Conservation (phyloP, 2,329 filamentous ascomycete species). For the Fusarium verrucosum region DNA sequence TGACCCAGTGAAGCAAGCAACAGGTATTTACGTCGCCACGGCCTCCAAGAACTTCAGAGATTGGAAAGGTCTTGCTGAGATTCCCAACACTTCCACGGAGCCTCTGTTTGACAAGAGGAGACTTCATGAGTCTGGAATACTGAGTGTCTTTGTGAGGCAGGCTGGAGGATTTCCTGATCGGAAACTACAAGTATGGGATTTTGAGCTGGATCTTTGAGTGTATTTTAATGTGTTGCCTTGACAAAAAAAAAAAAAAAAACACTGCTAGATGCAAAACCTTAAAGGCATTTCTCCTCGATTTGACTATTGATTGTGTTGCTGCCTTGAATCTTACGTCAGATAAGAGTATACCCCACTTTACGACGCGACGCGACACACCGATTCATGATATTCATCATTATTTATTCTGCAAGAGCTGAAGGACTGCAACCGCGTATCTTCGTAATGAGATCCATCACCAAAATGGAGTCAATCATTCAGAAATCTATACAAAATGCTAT, state of each 20-base stretch:
- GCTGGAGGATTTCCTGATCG: conserved; percentile 14
- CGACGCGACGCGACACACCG: too few species aligned
- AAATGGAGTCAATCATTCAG: background rate
- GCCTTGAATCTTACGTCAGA: conserved; percentile 3
- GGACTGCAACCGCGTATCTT: rapidly evolving
- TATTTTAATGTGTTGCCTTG: too few species aligned
- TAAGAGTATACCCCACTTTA: conserved; percentile 1
- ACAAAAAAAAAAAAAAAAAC: too few species aligned
- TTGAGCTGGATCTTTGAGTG: conserved; percentile 20
- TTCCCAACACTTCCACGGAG: conserved; percentile 23
- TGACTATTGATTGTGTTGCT: background rate
- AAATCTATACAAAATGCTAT: background rate
- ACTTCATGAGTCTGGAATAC: conserved; percentile 5
- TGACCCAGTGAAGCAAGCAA: background rate
- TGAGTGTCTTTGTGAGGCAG: conserved; percentile 27
- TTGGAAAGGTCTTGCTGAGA: conserved; percentile 13
- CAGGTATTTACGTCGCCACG: conserved; percentile 16
- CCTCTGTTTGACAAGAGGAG: conserved; percentile 20
- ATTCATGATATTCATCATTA: too few species aligned
- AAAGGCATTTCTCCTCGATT: too few species aligned
- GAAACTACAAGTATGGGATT: conserved; percentile 34
- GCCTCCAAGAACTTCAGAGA: conserved; percentile 12
- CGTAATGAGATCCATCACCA: rapidly evolving
- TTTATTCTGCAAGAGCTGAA: background rate
- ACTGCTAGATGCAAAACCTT: too few species aligned